These are phyloP conservation scores for Areca catechu DNA, from an alignment of 176 grass and related monocot species.

Conservation along the genomic window DNA sequence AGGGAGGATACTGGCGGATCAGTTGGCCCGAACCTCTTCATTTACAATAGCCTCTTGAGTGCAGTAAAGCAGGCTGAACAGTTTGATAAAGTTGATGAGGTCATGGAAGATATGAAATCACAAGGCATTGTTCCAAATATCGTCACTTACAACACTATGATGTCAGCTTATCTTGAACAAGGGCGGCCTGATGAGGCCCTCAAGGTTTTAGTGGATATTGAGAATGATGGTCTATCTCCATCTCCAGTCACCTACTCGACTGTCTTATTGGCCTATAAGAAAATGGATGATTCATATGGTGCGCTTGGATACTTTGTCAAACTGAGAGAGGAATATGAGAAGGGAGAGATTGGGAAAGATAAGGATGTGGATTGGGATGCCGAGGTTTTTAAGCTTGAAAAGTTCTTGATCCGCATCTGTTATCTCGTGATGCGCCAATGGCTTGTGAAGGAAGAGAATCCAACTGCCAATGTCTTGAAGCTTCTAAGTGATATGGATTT, in stretches of 20 bases:
- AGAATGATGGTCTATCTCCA: conserved; percentile 43
- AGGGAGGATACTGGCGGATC: background rate
- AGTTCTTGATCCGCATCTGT: conserved; percentile 29
- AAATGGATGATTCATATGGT: conserved; percentile 39
- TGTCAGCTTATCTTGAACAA: conserved; percentile 61
- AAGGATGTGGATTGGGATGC: conserved; percentile 36
- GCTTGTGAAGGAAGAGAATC: conserved; percentile 37
- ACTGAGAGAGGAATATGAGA: conserved; percentile 48
- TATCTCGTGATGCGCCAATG: conserved; percentile 46
- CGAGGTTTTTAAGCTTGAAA: conserved; percentile 67
- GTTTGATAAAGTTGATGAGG: conserved; percentile 26
- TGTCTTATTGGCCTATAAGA: conserved; percentile 60
- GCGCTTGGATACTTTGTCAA: conserved; percentile 43
- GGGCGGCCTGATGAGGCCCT: conserved; percentile 40
- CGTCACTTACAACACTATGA: conserved; percentile 70
- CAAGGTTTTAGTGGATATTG: conserved; percentile 34
- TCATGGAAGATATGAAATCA: conserved; percentile 63
- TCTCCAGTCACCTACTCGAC: conserved; percentile 54
- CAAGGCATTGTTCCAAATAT: conserved; percentile 46
- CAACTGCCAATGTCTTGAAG: conserved; percentile 36
- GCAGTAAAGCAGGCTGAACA: conserved; percentile 49
- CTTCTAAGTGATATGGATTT: conserved; percentile 60
- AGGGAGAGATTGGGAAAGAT: conserved; percentile 35
- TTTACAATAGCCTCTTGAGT: conserved; percentile 75
- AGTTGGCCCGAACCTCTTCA: conserved; percentile 39